Percentiles rank a stretch among this genome's conserved stretches.
phyloP scores from a whole-genome alignment of 2,329 filamentous ascomycete species.

The Orbilia brochopaga region DNA sequence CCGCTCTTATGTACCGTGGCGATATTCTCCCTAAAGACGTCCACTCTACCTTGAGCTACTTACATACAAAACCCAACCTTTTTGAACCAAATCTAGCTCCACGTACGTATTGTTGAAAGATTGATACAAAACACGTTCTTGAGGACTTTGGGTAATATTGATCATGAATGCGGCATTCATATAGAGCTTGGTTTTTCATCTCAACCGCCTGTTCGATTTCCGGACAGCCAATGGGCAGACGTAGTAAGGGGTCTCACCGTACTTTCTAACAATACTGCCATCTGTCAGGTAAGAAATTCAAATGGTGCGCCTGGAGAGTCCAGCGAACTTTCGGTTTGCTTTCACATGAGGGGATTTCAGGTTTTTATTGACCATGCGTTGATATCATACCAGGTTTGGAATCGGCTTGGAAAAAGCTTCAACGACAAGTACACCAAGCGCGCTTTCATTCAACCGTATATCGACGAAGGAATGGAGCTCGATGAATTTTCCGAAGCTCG shows the following conservation, averaged over 20 bases:
- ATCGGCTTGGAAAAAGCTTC: constrained; percentile 75
- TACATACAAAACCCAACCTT: constrained; percentile 75
- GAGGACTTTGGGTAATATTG: constrained; percentile 41
- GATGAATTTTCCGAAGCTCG: too few relatives aligned
- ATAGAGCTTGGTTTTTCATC: constrained; percentile 58
- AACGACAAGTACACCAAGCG: constrained; percentile 81
- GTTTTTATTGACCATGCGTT: not conserved
- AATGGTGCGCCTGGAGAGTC: not conserved
- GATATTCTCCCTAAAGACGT: constrained; percentile 74
- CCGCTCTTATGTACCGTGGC: constrained; percentile 73
- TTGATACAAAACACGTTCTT: constrained; percentile 74
- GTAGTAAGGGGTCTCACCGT: constrained; percentile 71
- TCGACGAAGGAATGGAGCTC: too few relatives aligned
- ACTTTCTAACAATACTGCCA: constrained; percentile 77
- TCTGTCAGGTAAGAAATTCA: constrained; percentile 55
- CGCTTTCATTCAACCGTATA: constrained; percentile 76
- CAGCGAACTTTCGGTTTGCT: not conserved
- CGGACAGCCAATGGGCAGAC: constrained; percentile 68
- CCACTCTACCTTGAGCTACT: constrained; percentile 69
- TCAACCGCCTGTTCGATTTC: constrained; percentile 59
- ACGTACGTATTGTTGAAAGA: constrained; percentile 78
- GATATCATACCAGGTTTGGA: constrained; percentile 73
- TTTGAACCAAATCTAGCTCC: constrained; percentile 70
- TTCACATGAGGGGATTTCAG: not conserved
- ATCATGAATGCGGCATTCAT: not conserved